Evolutionary conservation across 2,329 filamentous ascomycete species (phyloP).

Genomic region (Calcarisporium arbuscula): DNA sequence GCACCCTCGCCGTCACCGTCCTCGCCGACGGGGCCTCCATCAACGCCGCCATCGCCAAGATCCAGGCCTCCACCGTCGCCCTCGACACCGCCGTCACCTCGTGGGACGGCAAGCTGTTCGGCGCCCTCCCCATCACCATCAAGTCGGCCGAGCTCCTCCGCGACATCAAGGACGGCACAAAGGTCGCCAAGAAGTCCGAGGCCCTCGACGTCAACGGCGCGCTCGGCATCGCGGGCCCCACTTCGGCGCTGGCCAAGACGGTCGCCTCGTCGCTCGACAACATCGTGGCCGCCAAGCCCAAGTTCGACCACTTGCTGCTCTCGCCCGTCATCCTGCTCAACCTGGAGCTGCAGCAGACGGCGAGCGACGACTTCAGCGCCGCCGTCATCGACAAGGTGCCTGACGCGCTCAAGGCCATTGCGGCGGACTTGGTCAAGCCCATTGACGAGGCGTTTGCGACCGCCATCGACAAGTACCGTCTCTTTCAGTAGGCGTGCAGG

Average conservation of each 20-base stretch:
- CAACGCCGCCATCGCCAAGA: slow-evolving; percentile 25
- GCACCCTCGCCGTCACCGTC: slow-evolving; percentile 16
- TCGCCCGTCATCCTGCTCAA: slow-evolving; percentile 36
- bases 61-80: slow-evolving; percentile 24
- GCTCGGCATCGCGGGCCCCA: slow-evolving; percentile 30
- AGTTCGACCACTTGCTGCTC: slow-evolving; percentile 37
- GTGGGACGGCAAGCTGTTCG: slow-evolving; percentile 33
- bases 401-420: slow-evolving; percentile 21
- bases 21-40: slow-evolving; percentile 25
- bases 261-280: slow-evolving; percentile 32
- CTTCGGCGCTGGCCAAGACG: slow-evolving; percentile 25
- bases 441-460: slow-evolving; percentile 32
- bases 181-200: slow-evolving; percentile 28
- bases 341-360: slow-evolving; percentile 32
- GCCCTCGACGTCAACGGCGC: slow-evolving; percentile 31
- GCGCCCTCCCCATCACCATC: slow-evolving; percentile 32
- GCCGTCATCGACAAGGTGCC: slow-evolving; percentile 36
- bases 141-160: slow-evolving; percentile 31
- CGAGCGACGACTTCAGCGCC: slow-evolving; percentile 30
- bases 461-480: slow-evolving; percentile 29
- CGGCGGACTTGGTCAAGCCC: slow-evolving; percentile 26
- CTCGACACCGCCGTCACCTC: slow-evolving; percentile 26
- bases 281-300: slow-evolving; percentile 32
- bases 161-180: slow-evolving; percentile 32
- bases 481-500: too few species aligned